These are phyloP conservation scores for Ogataea siamensis DNA, from an alignment of 805 yeast species.

Conservation along the genomic window DNA sequence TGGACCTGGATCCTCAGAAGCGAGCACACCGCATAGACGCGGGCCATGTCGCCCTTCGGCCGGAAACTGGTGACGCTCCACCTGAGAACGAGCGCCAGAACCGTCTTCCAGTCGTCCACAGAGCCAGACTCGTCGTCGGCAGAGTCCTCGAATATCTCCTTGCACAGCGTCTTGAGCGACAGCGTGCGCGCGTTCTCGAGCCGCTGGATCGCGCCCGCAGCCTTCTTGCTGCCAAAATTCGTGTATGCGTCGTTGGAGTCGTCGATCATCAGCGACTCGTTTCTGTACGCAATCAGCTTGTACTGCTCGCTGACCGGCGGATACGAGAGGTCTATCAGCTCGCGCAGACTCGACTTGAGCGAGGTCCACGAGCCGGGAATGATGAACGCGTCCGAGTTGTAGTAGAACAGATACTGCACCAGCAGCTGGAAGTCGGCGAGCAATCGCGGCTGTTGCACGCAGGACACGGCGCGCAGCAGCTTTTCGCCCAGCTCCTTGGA, in stretches of 20 bases:
- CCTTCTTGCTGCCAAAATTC: slow-evolving; percentile 16
- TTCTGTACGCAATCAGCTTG: slow-evolving; percentile 61
- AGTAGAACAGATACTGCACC: slow-evolving; percentile 43
- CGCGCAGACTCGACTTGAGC: slow-evolving; percentile 47
- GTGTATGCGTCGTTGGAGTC: slow-evolving; percentile 21
- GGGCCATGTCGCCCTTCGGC: slow-evolving; percentile 13
- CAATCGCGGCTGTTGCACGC: slow-evolving; percentile 22
- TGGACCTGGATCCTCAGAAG: slow-evolving; percentile 26
- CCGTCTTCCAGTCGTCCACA: slow-evolving; percentile 27
- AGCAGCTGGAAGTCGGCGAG: slow-evolving; percentile 32
- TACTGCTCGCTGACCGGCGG: slow-evolving; percentile 45
- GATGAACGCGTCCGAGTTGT: slow-evolving; percentile 58
- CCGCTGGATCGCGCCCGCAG: slow-evolving; percentile 22
- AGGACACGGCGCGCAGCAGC: slow-evolving; percentile 38
- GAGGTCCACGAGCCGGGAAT: slow-evolving; percentile 62
- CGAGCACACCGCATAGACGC: slow-evolving; percentile 28
- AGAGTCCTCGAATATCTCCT: slow-evolving; percentile 28
- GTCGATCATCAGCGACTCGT: slow-evolving; percentile 67
- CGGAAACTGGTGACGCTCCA: slow-evolving; percentile 33
- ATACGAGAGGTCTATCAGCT: slow-evolving; percentile 35
- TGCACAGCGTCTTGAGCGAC: slow-evolving; percentile 19
- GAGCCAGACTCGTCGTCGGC: slow-evolving; percentile 16
- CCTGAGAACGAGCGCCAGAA: slow-evolving; percentile 24
- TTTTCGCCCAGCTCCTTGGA: slow-evolving; percentile 65
- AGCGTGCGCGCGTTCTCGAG: slow-evolving; percentile 29